Percentiles rank a stretch among this genome's conserved stretches.
Conservation (phyloP, 2,329 filamentous ascomycete species). For the Arthrobotrys musiformis region DNA sequence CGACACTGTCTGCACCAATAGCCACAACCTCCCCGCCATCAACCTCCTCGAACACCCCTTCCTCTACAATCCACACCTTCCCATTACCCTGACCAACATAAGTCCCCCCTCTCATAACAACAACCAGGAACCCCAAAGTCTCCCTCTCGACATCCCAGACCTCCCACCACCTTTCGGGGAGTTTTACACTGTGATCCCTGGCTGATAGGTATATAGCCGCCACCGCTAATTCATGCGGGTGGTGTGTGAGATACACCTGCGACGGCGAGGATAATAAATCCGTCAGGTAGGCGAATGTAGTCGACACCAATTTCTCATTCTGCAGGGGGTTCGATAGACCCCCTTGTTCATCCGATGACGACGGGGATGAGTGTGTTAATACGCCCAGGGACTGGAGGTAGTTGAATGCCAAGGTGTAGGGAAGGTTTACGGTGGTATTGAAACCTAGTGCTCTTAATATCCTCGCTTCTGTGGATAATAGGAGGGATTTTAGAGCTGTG, state of each 20-base stretch:
- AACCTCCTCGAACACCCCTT: conserved; percentile 29
- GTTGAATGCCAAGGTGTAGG: conserved; percentile 86
- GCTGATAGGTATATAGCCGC: conserved; percentile 92
- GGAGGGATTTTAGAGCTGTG: conserved; percentile 70
- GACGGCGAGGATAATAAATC: conserved; percentile 86
- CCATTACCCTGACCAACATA: conserved; percentile 1
- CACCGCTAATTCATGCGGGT: conserved; percentile 84
- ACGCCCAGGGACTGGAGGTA: conserved; percentile 91
- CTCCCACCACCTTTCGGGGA: conserved; percentile 97
- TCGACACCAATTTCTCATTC: conserved; percentile 70
- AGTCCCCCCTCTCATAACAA: conserved; percentile 62
- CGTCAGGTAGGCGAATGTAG: conserved; percentile 83
- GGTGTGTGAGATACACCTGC: conserved; percentile 88
- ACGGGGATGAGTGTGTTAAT: conserved; percentile 61
- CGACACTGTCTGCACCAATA: conserved; percentile 32
- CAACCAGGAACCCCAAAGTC: conserved; percentile 90
- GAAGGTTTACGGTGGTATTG: conserved; percentile 83
- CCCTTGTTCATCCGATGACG: conserved; percentile 47
- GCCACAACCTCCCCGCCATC: conserved; percentile 26
- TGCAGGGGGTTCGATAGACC: conserved; percentile 56
- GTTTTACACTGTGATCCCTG: conserved; percentile 77
- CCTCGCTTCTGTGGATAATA: conserved; percentile 80
- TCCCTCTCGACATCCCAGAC: conserved; percentile 96
- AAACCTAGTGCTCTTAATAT: conserved; percentile 82
- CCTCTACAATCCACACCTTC: conserved; percentile 41